Conservation (phyloP, 1,139 yeast genomes). For the Suhomyces atakaporum region DNA sequence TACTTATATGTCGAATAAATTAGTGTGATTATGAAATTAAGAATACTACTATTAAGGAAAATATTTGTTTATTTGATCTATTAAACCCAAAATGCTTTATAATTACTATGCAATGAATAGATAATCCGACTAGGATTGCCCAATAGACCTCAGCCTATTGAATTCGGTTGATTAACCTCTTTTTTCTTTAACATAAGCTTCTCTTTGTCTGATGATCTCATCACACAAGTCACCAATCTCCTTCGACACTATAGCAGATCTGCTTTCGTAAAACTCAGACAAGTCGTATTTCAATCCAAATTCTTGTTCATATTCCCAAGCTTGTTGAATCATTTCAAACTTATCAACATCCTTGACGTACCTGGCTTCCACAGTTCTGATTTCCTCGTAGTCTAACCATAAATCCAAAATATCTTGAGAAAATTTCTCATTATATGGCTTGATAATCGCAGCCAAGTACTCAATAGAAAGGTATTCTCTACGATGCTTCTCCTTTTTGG, state of each 20-base stretch:
- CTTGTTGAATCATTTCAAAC: constrained; percentile 87
- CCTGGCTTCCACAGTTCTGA: constrained; percentile 77
- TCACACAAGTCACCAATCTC: constrained; percentile 75
- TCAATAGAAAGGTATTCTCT: constrained; percentile 77
- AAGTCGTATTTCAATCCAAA: constrained; percentile 59
- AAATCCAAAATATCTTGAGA: constrained; percentile 67
- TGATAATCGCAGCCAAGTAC: constrained; percentile 61
- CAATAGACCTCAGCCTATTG: no score
- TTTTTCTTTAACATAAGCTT: constrained; percentile 21
- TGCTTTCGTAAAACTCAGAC: constrained; percentile 68
- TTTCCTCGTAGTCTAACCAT: constrained; percentile 92
- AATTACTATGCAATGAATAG: no score
- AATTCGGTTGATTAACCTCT: no score
- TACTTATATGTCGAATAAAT: no score
- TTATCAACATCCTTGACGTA: constrained; percentile 94
- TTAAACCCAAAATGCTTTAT: no score
- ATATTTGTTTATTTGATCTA: no score
- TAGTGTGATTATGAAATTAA: no score
- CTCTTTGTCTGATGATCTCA: constrained; percentile 61
- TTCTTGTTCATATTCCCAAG: constrained; percentile 83
- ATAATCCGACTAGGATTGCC: background rate
- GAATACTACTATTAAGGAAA: no score
- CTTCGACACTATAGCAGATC: constrained; percentile 63
- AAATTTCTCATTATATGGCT: constrained; percentile 63
- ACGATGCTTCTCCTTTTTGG: constrained; percentile 70